Percentiles rank a stretch among this genome's conserved stretches.
Evolutionary conservation across 2,329 filamentous ascomycete species (phyloP).

Genomic region (Aureobasidium namibiae): DNA sequence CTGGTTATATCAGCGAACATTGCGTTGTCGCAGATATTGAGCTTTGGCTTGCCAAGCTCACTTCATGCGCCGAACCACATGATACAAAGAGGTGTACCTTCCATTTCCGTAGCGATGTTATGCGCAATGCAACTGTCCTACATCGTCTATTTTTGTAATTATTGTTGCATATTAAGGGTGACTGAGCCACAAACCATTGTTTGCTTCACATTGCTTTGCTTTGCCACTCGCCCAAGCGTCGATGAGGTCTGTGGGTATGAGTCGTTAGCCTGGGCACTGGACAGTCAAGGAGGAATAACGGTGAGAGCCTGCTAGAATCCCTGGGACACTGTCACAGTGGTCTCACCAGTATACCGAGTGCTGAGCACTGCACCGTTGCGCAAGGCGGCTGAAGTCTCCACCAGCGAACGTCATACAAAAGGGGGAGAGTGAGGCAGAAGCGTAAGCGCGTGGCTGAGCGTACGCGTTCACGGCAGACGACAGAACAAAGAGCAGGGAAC

Average conservation of each 20-base stretch:
- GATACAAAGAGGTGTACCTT: constrained; percentile 3
- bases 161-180: not conserved
- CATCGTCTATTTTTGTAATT: not conserved
- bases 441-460: not conserved
- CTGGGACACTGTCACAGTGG: not conserved
- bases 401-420: constrained; percentile 5
- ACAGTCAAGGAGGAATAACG: not conserved
- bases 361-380: constrained; percentile 2
- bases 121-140: not conserved
- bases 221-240: not conserved
- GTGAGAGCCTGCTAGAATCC: not conserved
- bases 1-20: not conserved
- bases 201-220: not conserved
- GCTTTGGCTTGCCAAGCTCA: not conserved
- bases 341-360: not conserved
- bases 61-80: not conserved
- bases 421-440: not conserved
- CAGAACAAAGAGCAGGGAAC: not conserved
- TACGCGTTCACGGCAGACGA: not conserved
- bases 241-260: not conserved
- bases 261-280: not conserved
- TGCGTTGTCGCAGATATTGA: not conserved
- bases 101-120: not conserved
- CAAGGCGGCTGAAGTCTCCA: constrained; percentile 3
- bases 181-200: not conserved